A percentile compares a stretch with the other conserved stretches of the same genome.
These are phyloP conservation scores for Ogataea parapolymorpha DNA, from an alignment of 805 yeast genomes.

Conservation along the genomic window DNA sequence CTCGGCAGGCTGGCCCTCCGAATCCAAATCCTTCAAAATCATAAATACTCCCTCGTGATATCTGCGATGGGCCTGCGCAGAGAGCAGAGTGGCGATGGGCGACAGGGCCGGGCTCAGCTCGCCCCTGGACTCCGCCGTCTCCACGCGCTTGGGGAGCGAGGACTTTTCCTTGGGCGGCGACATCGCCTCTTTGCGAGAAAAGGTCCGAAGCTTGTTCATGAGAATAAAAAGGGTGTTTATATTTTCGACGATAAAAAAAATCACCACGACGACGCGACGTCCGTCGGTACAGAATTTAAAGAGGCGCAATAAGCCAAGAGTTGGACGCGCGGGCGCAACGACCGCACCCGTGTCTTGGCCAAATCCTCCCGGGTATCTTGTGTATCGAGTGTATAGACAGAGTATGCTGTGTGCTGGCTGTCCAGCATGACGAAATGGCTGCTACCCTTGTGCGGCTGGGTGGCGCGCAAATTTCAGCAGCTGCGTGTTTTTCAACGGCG, in stretches of 20 bases:
- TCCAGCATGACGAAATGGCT: not conserved
- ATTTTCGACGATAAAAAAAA: not conserved
- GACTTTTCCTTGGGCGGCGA: slow-evolving; percentile 12
- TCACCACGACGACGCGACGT: not conserved
- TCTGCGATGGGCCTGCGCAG: slow-evolving; percentile 72
- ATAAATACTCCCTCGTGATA: slow-evolving; percentile 75
- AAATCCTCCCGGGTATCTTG: too few species aligned
- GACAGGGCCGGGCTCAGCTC: slow-evolving; percentile 41
- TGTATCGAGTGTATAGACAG: too few species aligned
- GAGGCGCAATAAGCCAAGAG: not conserved
- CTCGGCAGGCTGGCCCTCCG: slow-evolving; percentile 83
- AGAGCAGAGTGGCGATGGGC: slow-evolving; percentile 70
- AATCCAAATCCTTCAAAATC: slow-evolving; percentile 67
- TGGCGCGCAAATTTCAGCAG: slow-evolving; percentile 1
- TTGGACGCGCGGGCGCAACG: not conserved
- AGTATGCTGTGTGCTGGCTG: not conserved
- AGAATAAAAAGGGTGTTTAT: slow-evolving; percentile 1
- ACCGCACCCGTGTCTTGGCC: not conserved
- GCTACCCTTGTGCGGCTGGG: not conserved
- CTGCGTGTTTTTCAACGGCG: slow-evolving; percentile 1
- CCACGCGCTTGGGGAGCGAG: slow-evolving; percentile 17
- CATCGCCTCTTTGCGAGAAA: slow-evolving; percentile 19
- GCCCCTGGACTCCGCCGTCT: slow-evolving; percentile 30
- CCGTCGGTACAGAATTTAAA: not conserved
- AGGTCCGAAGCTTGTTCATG: slow-evolving; percentile 27